Conservation (phyloP, 164 flowering plant genomes). For the Berberis thunbergii region DNA sequence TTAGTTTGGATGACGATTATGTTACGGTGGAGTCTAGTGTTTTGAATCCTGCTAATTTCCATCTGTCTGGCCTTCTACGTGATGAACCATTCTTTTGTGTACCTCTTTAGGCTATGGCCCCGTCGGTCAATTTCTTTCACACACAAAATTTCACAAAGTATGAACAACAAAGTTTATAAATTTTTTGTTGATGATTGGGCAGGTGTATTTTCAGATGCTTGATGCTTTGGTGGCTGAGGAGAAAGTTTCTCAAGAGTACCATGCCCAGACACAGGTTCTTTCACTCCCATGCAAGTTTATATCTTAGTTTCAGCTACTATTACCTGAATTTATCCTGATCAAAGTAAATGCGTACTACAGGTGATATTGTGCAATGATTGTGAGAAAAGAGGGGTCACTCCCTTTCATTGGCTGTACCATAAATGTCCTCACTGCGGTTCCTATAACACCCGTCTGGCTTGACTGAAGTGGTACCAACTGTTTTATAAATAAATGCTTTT, state of each 20-base stretch:
- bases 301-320: not conserved
- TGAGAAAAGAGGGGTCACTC: constrained; percentile 61
- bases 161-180: not conserved
- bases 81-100: too few relatives aligned
- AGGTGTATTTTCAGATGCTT: constrained; percentile 82
- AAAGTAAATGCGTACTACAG: constrained; percentile 26
- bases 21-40: too few relatives aligned
- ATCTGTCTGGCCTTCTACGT: too few relatives aligned
- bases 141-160: too few relatives aligned
- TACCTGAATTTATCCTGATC: not conserved
- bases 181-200: constrained; percentile 9
- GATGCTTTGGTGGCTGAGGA: constrained; percentile 75
- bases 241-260: constrained; percentile 59
- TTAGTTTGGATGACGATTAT: too few relatives aligned
- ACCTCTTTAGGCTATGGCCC: too few relatives aligned
- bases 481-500: not conserved
- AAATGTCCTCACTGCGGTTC: constrained; percentile 79
- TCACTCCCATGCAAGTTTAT: not conserved
- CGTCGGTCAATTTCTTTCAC: too few relatives aligned
- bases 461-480: constrained; percentile 8
- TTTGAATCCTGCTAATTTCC: too few relatives aligned
- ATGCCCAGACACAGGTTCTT: constrained; percentile 61
- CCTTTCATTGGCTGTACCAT: constrained; percentile 78
- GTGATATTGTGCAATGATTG: constrained; percentile 82
- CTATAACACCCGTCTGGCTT: constrained; percentile 69